A percentile compares a stretch with the other conserved stretches of the same genome.
These are phyloP conservation scores for Penicillium verhagenii DNA, from an alignment of 495 filamentous ascomycete genomes.

Conservation along the genomic window DNA sequence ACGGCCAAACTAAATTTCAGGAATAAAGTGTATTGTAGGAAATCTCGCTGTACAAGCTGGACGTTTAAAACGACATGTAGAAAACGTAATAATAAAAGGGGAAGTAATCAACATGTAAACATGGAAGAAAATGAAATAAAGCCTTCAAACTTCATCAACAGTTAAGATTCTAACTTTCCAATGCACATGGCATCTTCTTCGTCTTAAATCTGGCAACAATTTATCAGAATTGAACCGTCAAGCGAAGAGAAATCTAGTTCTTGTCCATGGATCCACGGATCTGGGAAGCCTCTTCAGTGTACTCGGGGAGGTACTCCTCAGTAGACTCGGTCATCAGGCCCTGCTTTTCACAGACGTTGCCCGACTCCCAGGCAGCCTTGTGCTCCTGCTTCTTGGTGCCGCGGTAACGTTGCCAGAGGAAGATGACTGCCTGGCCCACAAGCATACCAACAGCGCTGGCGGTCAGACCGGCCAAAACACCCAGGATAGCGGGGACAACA, in stretches of 20 bases:
- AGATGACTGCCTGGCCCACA: slow-evolving; percentile 49
- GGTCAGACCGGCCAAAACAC: slow-evolving; percentile 48
- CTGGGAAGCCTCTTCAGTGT: slow-evolving; percentile 30
- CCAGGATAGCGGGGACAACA: slow-evolving; percentile 45
- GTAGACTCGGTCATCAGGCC: slow-evolving; percentile 35
- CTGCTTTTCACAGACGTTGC: slow-evolving; percentile 40
- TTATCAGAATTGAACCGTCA: not conserved
- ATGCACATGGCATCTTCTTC: not conserved
- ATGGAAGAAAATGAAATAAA: not conserved
- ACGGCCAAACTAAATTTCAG: not conserved
- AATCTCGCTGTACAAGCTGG: slow-evolving; percentile 23
- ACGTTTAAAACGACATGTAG: slow-evolving; percentile 12
- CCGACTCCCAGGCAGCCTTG: slow-evolving; percentile 34
- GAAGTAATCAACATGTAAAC: not conserved
- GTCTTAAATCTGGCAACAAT: not conserved
- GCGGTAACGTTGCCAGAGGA: slow-evolving; percentile 50
- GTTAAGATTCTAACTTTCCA: not conserved
- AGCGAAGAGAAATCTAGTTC: slow-evolving; percentile 18
- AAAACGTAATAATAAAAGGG: slow-evolving; percentile 9
- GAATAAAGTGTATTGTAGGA: slow-evolving; percentile 13
- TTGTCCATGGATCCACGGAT: slow-evolving; percentile 27
- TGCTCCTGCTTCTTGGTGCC: slow-evolving; percentile 29
- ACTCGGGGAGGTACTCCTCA: slow-evolving; percentile 34
- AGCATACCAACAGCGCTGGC: slow-evolving; percentile 55
- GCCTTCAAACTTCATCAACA: not conserved